Evolutionary conservation across 129 eudicot species (phyloP), one percentile per base, ranked within the genome.

Genomic region (Artemisia tridentata): DNA sequence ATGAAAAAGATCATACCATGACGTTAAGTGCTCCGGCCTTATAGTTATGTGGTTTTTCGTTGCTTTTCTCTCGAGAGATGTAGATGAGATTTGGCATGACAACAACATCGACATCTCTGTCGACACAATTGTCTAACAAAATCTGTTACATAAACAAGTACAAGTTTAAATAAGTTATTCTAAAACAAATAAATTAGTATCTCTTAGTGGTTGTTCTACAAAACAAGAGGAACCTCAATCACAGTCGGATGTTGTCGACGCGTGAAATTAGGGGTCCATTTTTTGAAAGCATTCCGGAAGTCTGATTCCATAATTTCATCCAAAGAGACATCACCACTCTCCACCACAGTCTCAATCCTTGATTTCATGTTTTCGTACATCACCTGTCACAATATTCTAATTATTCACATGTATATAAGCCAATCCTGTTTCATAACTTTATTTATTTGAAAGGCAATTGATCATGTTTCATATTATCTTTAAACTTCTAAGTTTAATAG

Each of bases 21-120:
- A 71, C 75, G 41, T 89, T 89, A 38, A 84, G 92, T 63, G 92
- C 92, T 1, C 92, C 96, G 1, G 92, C 96, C 82, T 89, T 89
- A 56, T 84, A 84, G 38, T 84, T 53, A 67, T 89, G 96, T 0
- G 85, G 78, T 16, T 47, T 43, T 0, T 65, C 5, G 53, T 17
- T 68, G 63, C 64, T 75, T 74, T 89, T 89, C 76, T 89, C 74
- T 48, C 96, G 67, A 3, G 92, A 89, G 25, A 86, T 77, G 45
- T 89, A 89, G 8, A 82, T 54, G 11, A 89, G 84, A 55, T 86
- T 86, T 4, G 92, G 96, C 89, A 86, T 81, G 9, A 41, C 34
- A 49, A 51, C 59, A 21, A 81, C 88, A 11, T 5, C 5, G 6
- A 18, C 46, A 65, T 89, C 89, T 46, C 57, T 70, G 57, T 86